Base-by-base conservation (phyloP, 2,329 filamentous ascomycete genomes). In the Westerdykella aurantiaca region DNA sequence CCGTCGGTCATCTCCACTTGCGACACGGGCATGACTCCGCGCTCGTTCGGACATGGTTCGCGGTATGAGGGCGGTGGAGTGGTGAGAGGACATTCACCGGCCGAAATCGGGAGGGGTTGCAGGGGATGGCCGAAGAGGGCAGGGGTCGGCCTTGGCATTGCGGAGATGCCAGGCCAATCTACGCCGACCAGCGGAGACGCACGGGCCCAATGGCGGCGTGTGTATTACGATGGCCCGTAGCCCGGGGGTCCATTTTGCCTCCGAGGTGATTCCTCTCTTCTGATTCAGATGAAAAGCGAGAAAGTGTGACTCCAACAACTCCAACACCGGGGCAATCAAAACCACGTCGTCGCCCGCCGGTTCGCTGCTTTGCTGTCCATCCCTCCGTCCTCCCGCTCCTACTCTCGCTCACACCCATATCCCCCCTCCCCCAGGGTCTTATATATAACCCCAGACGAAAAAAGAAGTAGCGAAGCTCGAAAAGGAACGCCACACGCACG, bases 1-100 rank as follows among this genome's bases (percentile, higher is more conserved):
- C 6, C 61, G 56, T 43, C 63, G 56, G 44, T 66, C 63, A 38
- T 66, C 59, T 35, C 57, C 56, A 39, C 55, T 60, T 44, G 54
- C 51, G 31, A 46, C 51, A 33, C 63, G 63, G 45, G 54, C 58
- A 45, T 67, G 64, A 46, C 55, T 56, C 47, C 39, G 47, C 37
- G 44, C 49, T 31, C 45, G 39, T 37, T 48, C 38, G 33, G 33
- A 35, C n/a, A 35, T 35, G 33, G 33, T 35, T 35, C 33, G 33
- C 17, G 5, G n/a, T 29, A 29, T 4, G 11, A 14, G 31, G 39
- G 41, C n/a, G 13, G 33, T n/a, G 25, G 39, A 17, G 17, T 18
- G 17, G 16, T 23, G 17, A 14, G 33, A 35, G 35, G 31, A 23
- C 16, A 29, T 29, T 29, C 25, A 21, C 17, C 33, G 34, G 17